Evolutionary conservation across 176 grass and related monocot genomes (phyloP).

Genomic region (Pontederia paniculata): DNA sequence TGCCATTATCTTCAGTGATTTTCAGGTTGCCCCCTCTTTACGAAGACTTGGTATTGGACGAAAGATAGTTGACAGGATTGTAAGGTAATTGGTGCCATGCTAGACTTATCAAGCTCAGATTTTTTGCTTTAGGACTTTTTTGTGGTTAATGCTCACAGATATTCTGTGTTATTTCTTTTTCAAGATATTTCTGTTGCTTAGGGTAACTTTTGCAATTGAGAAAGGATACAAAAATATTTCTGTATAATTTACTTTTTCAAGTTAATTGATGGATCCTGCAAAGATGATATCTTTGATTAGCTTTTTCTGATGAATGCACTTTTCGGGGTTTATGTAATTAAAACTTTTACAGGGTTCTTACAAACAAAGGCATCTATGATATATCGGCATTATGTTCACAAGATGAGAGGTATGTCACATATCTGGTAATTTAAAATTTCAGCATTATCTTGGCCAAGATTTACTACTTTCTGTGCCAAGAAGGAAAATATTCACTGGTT

Average conservation of each 20-base stretch:
- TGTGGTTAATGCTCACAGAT: too few species aligned
- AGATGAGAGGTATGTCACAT: slow-evolving; percentile 54
- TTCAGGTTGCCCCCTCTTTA: slow-evolving; percentile 73
- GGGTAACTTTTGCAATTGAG: too few species aligned
- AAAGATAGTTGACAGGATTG: slow-evolving; percentile 73
- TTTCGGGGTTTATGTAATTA: neutral
- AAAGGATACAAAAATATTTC: too few species aligned
- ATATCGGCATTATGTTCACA: slow-evolving; percentile 72
- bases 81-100: slow-evolving; percentile 32
- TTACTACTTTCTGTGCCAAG: neutral
- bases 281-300: too few species aligned
- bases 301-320: too few species aligned
- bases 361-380: slow-evolving; percentile 79
- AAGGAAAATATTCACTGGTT: neutral
- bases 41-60: slow-evolving; percentile 70
- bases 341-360: slow-evolving; percentile 48
- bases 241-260: too few species aligned
- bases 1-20: slow-evolving; percentile 48
- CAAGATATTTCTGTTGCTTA: too few species aligned
- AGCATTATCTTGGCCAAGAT: neutral
- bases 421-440: neutral
- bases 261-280: too few species aligned
- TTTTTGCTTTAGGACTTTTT: neutral
- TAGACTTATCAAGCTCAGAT: neutral
- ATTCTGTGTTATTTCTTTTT: too few species aligned